A percentile compares a stretch with the other conserved stretches of the same genome.
phyloP scores from a whole-genome alignment of 257 asterid species.

The Solanum arcanum region DNA sequence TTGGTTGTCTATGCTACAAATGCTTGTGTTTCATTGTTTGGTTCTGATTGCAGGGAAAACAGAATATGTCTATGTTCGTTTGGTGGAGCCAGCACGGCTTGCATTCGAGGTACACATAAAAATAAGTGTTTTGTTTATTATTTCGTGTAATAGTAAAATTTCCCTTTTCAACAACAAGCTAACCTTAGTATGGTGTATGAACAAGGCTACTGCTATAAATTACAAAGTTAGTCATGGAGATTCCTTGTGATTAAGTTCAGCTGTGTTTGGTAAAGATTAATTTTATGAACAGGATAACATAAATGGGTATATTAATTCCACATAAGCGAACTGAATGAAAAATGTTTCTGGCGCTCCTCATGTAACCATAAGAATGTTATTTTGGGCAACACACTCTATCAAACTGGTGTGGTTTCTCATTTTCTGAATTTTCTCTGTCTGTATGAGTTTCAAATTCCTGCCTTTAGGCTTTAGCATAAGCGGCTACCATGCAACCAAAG shows the following conservation, averaged over 20 bases:
- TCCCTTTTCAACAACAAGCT: not conserved
- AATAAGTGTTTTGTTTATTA: not conserved
- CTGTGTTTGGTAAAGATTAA: not conserved
- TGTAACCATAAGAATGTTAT: not conserved
- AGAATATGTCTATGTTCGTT: conserved; percentile 58
- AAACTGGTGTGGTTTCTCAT: not conserved
- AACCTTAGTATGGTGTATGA: not conserved
- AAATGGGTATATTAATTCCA: not conserved
- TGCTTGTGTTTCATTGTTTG: not conserved
- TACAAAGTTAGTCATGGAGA: not conserved
- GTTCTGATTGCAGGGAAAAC: conserved; percentile 59
- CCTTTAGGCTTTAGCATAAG: not conserved
- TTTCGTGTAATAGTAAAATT: not conserved
- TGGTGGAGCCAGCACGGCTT: conserved; percentile 61
- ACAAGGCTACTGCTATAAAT: not conserved
- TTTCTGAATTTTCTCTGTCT: not conserved
- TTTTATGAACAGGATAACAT: not conserved
- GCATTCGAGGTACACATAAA: conserved; percentile 59
- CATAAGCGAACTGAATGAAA: not conserved
- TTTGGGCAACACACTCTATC: not conserved
- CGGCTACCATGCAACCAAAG: not conserved
- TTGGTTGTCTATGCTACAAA: not conserved
- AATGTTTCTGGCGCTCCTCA: not conserved
- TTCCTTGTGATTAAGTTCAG: not conserved
- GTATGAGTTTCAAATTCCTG: not conserved